phyloP scores from a whole-genome alignment of 495 filamentous ascomycete species.

The Aspergillus incahuasiensis region DNA sequence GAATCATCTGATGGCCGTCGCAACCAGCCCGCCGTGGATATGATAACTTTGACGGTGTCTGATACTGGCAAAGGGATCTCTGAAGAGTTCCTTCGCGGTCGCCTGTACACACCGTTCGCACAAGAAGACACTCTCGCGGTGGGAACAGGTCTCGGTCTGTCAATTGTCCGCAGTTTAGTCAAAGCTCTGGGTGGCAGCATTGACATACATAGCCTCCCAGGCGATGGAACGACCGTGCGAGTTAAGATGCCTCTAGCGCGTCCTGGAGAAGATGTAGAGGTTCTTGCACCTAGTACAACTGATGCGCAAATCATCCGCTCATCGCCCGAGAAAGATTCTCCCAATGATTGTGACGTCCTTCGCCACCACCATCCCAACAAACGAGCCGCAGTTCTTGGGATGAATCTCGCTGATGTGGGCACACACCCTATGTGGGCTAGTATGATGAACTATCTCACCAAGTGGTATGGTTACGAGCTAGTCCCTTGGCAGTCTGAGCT shows the following conservation, averaged over 20 bases:
- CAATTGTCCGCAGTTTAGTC: constrained; percentile 53
- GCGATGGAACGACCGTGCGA: constrained; percentile 48
- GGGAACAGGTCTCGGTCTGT: constrained; percentile 50
- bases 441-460: constrained; percentile 30
- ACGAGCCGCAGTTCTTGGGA: constrained; percentile 31
- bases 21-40: constrained; percentile 32
- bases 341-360: constrained; percentile 24
- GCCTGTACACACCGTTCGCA: constrained; percentile 67
- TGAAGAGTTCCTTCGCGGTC: constrained; percentile 63
- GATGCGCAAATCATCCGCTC: constrained; percentile 12
- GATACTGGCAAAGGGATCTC: constrained; percentile 74
- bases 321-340: constrained; percentile 19
- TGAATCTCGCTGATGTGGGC: constrained; percentile 18
- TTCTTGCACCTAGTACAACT: constrained; percentile 4
- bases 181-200: constrained; percentile 50
- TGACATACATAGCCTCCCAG: constrained; percentile 45
- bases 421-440: constrained; percentile 20
- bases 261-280: constrained; percentile 21
- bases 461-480: constrained; percentile 44
- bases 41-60: constrained; percentile 50
- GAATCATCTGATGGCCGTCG: constrained; percentile 31
- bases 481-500: constrained; percentile 30
- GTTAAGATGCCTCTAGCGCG: constrained; percentile 43
- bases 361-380: constrained; percentile 24
- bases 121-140: constrained; percentile 64